Base-by-base conservation (phyloP, 331 rosid species). In the Dryas integrifolia region DNA sequence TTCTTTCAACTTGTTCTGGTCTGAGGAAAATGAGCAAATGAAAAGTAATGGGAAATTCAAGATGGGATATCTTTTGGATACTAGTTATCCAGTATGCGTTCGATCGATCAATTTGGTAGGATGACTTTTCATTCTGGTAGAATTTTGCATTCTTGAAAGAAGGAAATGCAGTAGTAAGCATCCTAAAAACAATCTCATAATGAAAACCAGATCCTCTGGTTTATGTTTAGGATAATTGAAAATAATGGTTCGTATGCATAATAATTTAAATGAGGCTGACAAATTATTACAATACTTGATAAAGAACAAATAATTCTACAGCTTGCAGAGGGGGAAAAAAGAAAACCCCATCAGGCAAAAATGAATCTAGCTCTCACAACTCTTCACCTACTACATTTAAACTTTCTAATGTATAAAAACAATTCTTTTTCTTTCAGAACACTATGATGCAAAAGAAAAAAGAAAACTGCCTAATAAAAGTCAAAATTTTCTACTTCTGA, bases 401-500 rank as follows among this genome's bases (percentile, higher is more conserved):
- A 78, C 87, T 83, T 75, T 85, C 84, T 85, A 76, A 45, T 64
- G 89, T 91, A 81, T 83, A 88, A 80, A 84, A 88, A 80, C 79
- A 76, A 76, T 76, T 80, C 48, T 77, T 69, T 76, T 79, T 66
- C 83, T 86, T 80, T 84, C 69, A 82, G 76, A 70, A 72, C 44
- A 74, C 82, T 86, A 48, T 72, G 82, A 76, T 68, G 74, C 65
- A 53, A 70, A 77, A 53, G 46, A 39, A 47, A 80, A 52, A 59
- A 14, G 39, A 41, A 52, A 55, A 46, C 67, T 73, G 79, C 83
- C 92, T 89, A 81, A 68, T 59, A 59, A 67, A 77, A 84, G 83
- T 81, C 85, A 86, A 89, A 89, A 89, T 47, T 85, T 80, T 83
- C 87, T 85, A 80, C 89, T 85, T 85, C 89, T 84, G 88, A 74